Evolutionary conservation across 2,329 filamentous ascomycete species (phyloP).

Genomic region (Fusarium praegraminearum): DNA sequence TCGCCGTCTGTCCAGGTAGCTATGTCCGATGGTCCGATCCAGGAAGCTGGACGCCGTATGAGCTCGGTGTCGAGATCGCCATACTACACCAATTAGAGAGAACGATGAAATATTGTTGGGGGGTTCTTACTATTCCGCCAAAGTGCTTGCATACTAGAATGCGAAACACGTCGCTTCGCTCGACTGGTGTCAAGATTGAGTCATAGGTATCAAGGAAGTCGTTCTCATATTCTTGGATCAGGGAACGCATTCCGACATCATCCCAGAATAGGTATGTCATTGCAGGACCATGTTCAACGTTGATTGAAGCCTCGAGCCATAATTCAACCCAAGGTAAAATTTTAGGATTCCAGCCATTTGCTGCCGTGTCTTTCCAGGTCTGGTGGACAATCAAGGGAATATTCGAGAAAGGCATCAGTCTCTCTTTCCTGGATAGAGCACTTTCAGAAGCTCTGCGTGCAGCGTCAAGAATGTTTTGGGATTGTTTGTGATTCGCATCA

Average conservation of each 20-base stretch:
- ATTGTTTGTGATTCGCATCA: neutral
- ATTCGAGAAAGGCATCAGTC: neutral
- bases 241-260: conserved; percentile 1
- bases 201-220: conserved; percentile 3
- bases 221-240: neutral
- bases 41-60: neutral
- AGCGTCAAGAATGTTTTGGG: neutral
- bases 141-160: conserved; percentile 7
- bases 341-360: neutral
- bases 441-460: neutral
- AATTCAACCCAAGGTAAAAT: conserved; percentile 5
- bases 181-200: neutral
- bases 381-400: conserved; percentile 6
- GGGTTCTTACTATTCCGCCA: neutral
- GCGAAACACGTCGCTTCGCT: conserved; percentile 7
- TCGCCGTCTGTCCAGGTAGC: neutral
- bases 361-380: conserved; percentile 3
- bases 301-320: neutral
- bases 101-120: rapidly evolving
- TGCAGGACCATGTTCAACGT: neutral
- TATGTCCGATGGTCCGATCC: neutral
- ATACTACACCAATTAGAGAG: neutral
- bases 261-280: conserved; percentile 15
- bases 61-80: conserved; percentile 5
- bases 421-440: neutral